These are phyloP conservation scores for Salix koriyanagi DNA, from an alignment of 345 rosid species.

Conservation along the genomic window DNA sequence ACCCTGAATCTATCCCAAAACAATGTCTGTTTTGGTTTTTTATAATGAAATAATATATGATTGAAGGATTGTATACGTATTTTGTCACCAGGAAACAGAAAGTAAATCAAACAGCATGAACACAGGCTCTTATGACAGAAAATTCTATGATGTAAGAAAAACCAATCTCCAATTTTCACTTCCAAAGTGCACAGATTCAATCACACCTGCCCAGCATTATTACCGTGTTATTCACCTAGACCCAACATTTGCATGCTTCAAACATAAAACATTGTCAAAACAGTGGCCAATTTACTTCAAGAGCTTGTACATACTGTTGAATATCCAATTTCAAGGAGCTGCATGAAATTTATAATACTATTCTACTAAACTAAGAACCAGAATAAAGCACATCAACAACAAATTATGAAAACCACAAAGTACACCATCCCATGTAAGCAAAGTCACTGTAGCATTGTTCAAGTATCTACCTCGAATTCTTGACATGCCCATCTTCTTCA, in stretches of 20 bases:
- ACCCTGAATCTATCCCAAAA: no score
- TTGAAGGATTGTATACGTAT: neutral
- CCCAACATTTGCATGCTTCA: neutral
- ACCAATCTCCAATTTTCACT: neutral
- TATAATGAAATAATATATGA: no score
- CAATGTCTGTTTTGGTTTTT: no score
- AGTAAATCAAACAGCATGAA: neutral
- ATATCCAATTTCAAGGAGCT: constrained; percentile 18
- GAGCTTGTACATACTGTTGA: constrained; percentile 31
- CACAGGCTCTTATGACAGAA: neutral
- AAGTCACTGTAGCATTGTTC: constrained; percentile 11
- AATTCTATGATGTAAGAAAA: neutral
- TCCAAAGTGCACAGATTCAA: neutral
- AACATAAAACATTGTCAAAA: constrained; percentile 5
- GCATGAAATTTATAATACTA: constrained; percentile 8
- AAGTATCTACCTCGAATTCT: constrained; percentile 25
- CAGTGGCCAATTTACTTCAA: constrained; percentile 8
- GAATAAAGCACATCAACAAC: neutral
- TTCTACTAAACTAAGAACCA: constrained; percentile 13
- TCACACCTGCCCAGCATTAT: neutral
- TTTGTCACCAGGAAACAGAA: neutral
- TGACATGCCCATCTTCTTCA: constrained; percentile 10
- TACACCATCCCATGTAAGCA: neutral
- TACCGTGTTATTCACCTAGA: neutral
- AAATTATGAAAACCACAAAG: constrained; percentile 1